phyloP scores from a whole-genome alignment of 352 stramenopile genomes.

The Globisporangium cystogenes region DNA sequence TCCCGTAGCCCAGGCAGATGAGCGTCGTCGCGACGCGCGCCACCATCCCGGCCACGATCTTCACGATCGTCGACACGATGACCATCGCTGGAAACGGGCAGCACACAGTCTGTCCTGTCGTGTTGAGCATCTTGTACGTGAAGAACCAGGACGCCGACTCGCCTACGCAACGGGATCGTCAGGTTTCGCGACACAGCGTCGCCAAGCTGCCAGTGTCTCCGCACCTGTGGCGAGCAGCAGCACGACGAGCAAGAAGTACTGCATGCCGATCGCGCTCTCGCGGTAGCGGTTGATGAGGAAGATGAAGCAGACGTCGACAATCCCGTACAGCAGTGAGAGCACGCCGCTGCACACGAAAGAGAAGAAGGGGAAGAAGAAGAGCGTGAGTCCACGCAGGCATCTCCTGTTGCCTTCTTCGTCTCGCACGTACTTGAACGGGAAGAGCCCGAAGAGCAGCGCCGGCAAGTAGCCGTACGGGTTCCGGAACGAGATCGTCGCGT shows the following conservation, averaged over 20 bases:
- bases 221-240: constrained; percentile 70
- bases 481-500: constrained; percentile 57
- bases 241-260: constrained; percentile 80
- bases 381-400: background rate
- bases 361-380: constrained; percentile 5
- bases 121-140: constrained; percentile 73
- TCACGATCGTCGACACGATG: constrained; percentile 65
- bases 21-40: constrained; percentile 71
- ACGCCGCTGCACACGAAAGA: constrained; percentile 42
- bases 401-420: background rate
- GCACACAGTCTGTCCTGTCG: constrained; percentile 60
- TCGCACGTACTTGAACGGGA: constrained; percentile 74
- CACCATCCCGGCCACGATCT: constrained; percentile 71
- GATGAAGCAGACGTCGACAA: constrained; percentile 66
- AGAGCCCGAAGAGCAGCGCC: constrained; percentile 70
- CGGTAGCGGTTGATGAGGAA: constrained; percentile 64
- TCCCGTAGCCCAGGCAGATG: constrained; percentile 76
- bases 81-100: constrained; percentile 71
- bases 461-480: constrained; percentile 85
- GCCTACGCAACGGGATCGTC: constrained; percentile 14
- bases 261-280: constrained; percentile 64
- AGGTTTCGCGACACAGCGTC: background rate
- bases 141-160: constrained; percentile 74
- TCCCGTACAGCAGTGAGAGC: constrained; percentile 65
- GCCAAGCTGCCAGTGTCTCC: background rate